These are phyloP conservation scores for Oligophagozyma castellii DNA, from an alignment of 1,139 yeast species.

Conservation along the genomic window DNA sequence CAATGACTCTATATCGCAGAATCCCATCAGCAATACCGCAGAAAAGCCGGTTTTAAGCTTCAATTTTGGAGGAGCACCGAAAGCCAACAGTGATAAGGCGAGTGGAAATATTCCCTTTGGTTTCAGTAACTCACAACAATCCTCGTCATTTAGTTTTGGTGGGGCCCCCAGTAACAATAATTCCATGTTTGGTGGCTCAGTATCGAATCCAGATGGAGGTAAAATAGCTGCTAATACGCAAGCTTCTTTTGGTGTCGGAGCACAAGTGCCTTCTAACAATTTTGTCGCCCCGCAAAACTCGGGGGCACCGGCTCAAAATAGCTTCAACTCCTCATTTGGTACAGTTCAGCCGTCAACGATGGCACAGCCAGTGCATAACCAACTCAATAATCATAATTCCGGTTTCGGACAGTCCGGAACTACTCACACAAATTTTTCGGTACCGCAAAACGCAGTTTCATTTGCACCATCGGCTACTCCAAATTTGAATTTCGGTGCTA, in stretches of 20 bases:
- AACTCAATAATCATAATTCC: background rate
- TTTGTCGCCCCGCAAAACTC: conserved; percentile 2
- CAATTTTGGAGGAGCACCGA: conserved; percentile 3
- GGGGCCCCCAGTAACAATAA: conserved; percentile 1
- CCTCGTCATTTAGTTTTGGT: conserved; percentile 1
- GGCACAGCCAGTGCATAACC: background rate
- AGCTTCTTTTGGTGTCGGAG: too few relatives aligned
- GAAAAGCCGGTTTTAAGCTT: conserved; percentile 1
- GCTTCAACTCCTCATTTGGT: conserved; percentile 1
- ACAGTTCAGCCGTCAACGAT: background rate
- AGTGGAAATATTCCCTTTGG: background rate
- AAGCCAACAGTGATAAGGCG: background rate
- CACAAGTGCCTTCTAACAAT: too few relatives aligned
- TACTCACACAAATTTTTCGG: background rate
- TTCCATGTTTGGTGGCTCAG: background rate
- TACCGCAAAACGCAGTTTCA: conserved; percentile 3
- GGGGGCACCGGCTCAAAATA: background rate
- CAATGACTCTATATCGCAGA: background rate
- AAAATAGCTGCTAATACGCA: background rate
- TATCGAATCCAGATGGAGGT: background rate
- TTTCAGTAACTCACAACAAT: background rate
- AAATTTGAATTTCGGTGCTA: conserved; percentile 17
- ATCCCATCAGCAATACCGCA: background rate
- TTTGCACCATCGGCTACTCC: conserved; percentile 16
- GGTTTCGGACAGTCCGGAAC: conserved; percentile 1